Conservation (phyloP, 352 stramenopile species). For the Globisporangium middletonii region DNA sequence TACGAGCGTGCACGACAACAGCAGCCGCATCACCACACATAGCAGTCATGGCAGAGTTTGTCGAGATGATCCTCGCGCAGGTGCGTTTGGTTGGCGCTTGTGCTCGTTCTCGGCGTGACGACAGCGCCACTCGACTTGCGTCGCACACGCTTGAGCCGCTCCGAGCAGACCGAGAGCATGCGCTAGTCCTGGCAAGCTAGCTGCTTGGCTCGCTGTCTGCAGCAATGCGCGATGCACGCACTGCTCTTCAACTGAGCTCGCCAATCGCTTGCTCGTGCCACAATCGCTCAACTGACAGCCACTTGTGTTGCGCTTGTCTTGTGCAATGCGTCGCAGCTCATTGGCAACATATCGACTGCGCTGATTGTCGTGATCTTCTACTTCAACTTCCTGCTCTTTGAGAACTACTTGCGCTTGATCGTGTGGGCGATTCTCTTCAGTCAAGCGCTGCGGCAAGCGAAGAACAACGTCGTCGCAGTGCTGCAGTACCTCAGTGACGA, state of each 20-base stretch:
- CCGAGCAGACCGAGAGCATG: no score
- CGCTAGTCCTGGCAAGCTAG: no score
- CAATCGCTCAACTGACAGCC: no score
- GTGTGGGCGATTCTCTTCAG: conserved; percentile 86
- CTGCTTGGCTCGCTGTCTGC: no score
- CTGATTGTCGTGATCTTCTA: conserved; percentile 84
- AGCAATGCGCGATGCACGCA: no score
- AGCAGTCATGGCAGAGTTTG: conserved; percentile 63
- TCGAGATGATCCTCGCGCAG: conserved; percentile 82
- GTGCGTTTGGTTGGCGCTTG: conserved; percentile 18
- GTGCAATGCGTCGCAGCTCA: conserved; percentile 31
- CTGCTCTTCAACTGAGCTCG: no score
- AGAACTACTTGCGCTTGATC: conserved; percentile 86
- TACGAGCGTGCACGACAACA: not conserved
- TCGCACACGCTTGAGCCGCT: no score
- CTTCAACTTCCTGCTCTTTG: conserved; percentile 88
- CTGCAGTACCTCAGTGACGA: conserved; percentile 83
- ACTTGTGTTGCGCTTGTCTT: not conserved
- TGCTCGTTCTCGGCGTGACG: conserved; percentile 1
- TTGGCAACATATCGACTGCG: conserved; percentile 85
- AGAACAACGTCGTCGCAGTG: conserved; percentile 79
- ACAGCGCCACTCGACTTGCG: not conserved
- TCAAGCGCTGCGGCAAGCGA: conserved; percentile 78
- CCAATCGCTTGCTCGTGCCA: no score
- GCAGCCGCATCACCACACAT: not conserved